Percentiles rank a stretch among this genome's conserved stretches.
phyloP scores from a whole-genome alignment of 768 basidiomycete species.

The Mycena leptocephala region DNA sequence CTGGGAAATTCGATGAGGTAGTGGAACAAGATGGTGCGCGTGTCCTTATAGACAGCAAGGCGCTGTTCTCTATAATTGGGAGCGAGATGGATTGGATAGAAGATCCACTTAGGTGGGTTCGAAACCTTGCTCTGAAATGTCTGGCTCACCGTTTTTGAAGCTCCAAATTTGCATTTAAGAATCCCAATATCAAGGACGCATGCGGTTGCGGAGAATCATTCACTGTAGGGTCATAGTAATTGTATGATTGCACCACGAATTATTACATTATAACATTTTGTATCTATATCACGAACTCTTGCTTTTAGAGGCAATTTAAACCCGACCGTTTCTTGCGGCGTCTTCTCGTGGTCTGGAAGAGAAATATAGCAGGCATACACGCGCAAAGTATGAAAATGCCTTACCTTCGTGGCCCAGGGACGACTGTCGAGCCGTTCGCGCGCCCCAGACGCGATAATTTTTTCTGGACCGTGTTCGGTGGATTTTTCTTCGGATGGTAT shows the following conservation, averaged over 20 bases:
- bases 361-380: background rate
- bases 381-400: background rate
- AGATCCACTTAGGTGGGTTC: constrained; percentile 85
- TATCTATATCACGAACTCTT: constrained; percentile 28
- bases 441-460: background rate
- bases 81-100: constrained; percentile 99
- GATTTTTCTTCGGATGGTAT: background rate
- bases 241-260: constrained; percentile 19
- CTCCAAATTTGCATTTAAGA: constrained; percentile 88
- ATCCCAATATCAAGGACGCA: constrained; percentile 95
- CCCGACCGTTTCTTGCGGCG: background rate
- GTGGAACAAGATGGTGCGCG: constrained; percentile 96
- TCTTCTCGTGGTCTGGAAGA: constrained; percentile 9
- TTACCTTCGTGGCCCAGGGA: background rate
- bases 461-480: background rate
- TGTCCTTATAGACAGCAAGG: constrained; percentile 97
- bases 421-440: background rate
- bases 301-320: constrained; percentile 15
- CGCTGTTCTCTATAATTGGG: constrained; percentile 97
- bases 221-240: constrained; percentile 66
- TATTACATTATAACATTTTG: constrained; percentile 29
- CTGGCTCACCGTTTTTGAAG: constrained; percentile 55
- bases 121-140: too few relatives aligned
- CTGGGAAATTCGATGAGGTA: constrained; percentile 95
- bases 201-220: constrained; percentile 97